Base-by-base conservation (phyloP, 352 stramenopile species). In the Globisporangium nagaii region DNA sequence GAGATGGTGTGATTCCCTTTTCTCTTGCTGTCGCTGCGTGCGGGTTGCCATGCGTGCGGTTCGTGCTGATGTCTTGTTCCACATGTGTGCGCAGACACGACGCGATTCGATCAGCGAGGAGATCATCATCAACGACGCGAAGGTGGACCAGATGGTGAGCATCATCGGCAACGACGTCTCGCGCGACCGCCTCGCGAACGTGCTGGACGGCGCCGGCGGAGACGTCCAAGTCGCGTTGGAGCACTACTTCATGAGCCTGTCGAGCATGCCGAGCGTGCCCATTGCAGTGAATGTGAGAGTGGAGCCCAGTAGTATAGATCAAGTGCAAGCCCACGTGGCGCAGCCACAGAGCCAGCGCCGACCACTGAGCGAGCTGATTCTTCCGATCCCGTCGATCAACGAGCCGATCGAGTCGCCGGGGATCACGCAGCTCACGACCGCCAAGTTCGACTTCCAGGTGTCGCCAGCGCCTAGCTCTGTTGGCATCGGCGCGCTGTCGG, bases 171-270 rank as follows among this genome's bases (percentile, higher is more conserved):
- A 75, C 10, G 71, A 90, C 15, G 78, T 88, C 35, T 86, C 82
- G 48, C 80, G 79, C 20, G 77, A 90, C 56, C 65, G 67, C 1
- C 70, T 95, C 7, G 74, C 71, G 6, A 84, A 86, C 43, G 90
- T 86, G 41, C 52, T 95, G 10, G 84, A 95, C 49, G 84, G 84
- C 6, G 84, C 84, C 5, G 84, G 82, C 17, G 84, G 84, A 20
- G 79, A 88, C 53, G 82, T 93, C 5, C 84, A 95, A 60, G 71
- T 93, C 13, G 84, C 84, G n/a, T 34, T 95, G 28, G 84, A 95
- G 58, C 84, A 95, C 57, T 95, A 93, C 71, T 95, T 95, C 42
- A 95, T 95, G 84, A 90, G 68, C 36, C 48, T 88, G 27, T 88
- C 79, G 11, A 75, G 55, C 6, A 28, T 31, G n/a, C 22, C 58